phyloP scores from a whole-genome alignment of 1,284 basidiomycete genomes.

The Cryptococcus sp. region DNA sequence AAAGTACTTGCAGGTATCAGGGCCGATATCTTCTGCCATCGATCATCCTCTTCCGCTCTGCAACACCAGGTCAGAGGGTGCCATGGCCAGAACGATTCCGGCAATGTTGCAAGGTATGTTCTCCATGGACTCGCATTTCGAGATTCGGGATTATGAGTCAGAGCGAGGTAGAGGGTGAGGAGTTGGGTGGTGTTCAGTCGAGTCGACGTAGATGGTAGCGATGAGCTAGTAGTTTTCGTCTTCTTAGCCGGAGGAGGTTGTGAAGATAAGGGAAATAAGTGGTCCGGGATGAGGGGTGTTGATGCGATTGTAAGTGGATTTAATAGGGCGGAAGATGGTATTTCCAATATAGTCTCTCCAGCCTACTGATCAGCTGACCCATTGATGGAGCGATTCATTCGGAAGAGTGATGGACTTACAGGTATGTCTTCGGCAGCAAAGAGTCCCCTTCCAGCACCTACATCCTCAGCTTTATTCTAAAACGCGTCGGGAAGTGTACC shows the following conservation, averaged over 20 bases:
- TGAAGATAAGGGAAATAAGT: constrained; percentile 27
- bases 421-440: constrained; percentile 55
- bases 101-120: constrained; percentile 69
- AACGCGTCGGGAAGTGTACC: constrained; percentile 5
- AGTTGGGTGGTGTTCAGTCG: constrained; percentile 50
- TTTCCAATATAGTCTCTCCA: constrained; percentile 58
- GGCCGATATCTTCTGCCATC: constrained; percentile 22
- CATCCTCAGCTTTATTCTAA: not conserved
- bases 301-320: constrained; percentile 61
- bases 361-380: constrained; percentile 45
- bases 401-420: constrained; percentile 44
- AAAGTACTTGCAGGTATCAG: constrained; percentile 55
- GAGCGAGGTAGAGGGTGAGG: constrained; percentile 60
- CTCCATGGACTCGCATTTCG: constrained; percentile 52
- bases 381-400: not conserved
- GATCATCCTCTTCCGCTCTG: constrained; percentile 21
- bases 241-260: constrained; percentile 1
- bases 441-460: constrained; percentile 67
- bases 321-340: constrained; percentile 65
- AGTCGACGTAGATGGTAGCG: constrained; percentile 46
- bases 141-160: constrained; percentile 50
- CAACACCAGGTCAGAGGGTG: constrained; percentile 75
- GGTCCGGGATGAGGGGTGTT: constrained; percentile 24
- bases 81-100: constrained; percentile 57
- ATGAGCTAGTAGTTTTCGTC: not conserved